Conservation (phyloP, 1,284 basidiomycete species). For the Trametes hirsuta region DNA sequence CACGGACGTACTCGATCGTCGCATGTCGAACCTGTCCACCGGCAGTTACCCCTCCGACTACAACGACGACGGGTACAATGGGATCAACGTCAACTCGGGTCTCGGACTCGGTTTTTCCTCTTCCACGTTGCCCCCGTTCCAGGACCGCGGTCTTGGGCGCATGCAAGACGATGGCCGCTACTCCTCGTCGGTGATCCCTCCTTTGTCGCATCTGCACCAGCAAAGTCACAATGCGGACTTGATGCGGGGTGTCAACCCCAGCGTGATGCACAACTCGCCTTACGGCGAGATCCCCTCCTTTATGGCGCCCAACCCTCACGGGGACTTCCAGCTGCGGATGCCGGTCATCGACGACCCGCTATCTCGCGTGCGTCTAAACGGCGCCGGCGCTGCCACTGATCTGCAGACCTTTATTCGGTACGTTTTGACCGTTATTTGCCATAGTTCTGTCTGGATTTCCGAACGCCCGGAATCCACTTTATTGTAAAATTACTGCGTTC, state of each 20-base stretch:
- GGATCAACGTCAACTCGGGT: conserved; percentile 49
- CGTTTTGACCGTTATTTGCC: conserved; percentile 31
- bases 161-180: conserved; percentile 43
- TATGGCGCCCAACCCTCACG: conserved; percentile 51
- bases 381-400: conserved; percentile 67
- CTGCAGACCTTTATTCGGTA: conserved; percentile 81
- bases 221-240: conserved; percentile 51
- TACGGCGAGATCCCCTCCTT: conserved; percentile 65
- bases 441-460: conserved; percentile 1
- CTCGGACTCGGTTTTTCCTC: conserved; percentile 48
- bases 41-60: conserved; percentile 58
- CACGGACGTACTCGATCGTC: conserved; percentile 59
- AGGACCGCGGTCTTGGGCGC: conserved; percentile 56
- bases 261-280: conserved; percentile 60
- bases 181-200: conserved; percentile 37
- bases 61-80: conserved; percentile 56
- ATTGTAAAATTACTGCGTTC: no score
- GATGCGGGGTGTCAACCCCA: conserved; percentile 66
- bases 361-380: conserved; percentile 65
- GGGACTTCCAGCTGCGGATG: conserved; percentile 61
- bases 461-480: no score
- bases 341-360: conserved; percentile 63
- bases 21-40: conserved; percentile 48
- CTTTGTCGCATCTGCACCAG: conserved; percentile 40
- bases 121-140: conserved; percentile 54